These are phyloP conservation scores for Gelatoporia subvermispora DNA, from an alignment of 768 basidiomycete genomes.

Conservation along the genomic window DNA sequence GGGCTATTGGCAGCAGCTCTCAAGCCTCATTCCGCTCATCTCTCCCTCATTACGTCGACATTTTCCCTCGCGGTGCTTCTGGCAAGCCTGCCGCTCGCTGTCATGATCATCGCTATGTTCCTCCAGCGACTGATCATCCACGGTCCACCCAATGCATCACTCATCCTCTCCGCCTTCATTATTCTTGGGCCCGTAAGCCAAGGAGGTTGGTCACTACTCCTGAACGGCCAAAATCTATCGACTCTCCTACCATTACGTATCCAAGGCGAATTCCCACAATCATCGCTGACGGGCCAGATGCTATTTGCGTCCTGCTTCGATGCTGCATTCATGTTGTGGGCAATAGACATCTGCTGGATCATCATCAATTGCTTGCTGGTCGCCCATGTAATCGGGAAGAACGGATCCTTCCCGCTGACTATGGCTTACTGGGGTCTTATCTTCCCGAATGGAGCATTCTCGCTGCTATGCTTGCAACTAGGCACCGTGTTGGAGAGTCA, in stretches of 20 bases:
- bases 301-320: constrained; percentile 41
- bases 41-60: constrained; percentile 38
- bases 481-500: constrained; percentile 42
- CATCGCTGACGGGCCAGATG: constrained; percentile 34
- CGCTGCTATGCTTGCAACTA: constrained; percentile 45
- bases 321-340: constrained; percentile 45
- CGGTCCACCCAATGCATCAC: constrained; percentile 34
- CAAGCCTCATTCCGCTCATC: constrained; percentile 27
- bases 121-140: constrained; percentile 38
- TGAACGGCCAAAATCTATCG: constrained; percentile 35
- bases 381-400: constrained; percentile 23
- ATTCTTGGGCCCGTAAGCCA: constrained; percentile 52
- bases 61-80: constrained; percentile 39
- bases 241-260: constrained; percentile 29
- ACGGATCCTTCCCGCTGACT: constrained; percentile 35
- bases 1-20: constrained; percentile 39
- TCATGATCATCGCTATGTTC: constrained; percentile 47
- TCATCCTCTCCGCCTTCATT: constrained; percentile 42
- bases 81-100: constrained; percentile 41
- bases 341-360: constrained; percentile 52
- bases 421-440: constrained; percentile 51
- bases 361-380: constrained; percentile 39
- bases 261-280: constrained; percentile 27
- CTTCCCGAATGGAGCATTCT: constrained; percentile 53
- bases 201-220: constrained; percentile 41